These are phyloP conservation scores for Rozella allomycis DNA, from an alignment of 371 early-diverging fungal species.

Conservation along the genomic window DNA sequence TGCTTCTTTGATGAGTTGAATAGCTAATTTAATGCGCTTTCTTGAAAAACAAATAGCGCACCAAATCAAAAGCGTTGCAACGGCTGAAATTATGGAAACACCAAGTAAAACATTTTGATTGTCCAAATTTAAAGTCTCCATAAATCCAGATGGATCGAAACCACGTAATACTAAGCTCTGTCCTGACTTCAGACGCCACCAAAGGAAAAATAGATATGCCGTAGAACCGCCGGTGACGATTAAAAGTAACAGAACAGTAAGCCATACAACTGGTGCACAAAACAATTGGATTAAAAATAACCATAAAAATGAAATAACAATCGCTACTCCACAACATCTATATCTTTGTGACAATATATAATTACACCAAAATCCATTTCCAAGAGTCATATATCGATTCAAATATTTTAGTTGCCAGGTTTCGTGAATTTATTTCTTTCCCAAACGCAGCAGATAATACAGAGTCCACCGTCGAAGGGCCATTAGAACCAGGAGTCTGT, in stretches of 20 bases:
- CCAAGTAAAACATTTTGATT: conserved; percentile 1
- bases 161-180: neutral
- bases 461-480: too few relatives aligned
- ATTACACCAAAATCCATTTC: too few relatives aligned
- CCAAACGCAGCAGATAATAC: too few relatives aligned
- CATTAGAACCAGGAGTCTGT: too few relatives aligned
- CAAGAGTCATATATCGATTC: too few relatives aligned
- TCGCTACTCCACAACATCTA: too few relatives aligned
- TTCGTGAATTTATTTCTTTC: too few relatives aligned
- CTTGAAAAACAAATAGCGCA: conserved; percentile 8
- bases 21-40: conserved; percentile 15
- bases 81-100: neutral
- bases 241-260: conserved; percentile 4
- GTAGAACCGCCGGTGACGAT: conserved; percentile 1
- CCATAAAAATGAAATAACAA: conserved; percentile 5
- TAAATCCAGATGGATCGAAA: neutral
- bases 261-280: conserved; percentile 2
- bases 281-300: conserved; percentile 1
- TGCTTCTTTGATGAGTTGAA: conserved; percentile 14
- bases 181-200: neutral
- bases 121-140: neutral
- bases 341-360: too few relatives aligned
- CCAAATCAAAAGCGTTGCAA: conserved; percentile 4
- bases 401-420: too few relatives aligned
- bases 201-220: conserved; percentile 3